Evolutionary conservation across 2,329 filamentous ascomycete species (phyloP), one percentile per base, ranked within the genome.

Genomic region (Coniochaeta sp.): DNA sequence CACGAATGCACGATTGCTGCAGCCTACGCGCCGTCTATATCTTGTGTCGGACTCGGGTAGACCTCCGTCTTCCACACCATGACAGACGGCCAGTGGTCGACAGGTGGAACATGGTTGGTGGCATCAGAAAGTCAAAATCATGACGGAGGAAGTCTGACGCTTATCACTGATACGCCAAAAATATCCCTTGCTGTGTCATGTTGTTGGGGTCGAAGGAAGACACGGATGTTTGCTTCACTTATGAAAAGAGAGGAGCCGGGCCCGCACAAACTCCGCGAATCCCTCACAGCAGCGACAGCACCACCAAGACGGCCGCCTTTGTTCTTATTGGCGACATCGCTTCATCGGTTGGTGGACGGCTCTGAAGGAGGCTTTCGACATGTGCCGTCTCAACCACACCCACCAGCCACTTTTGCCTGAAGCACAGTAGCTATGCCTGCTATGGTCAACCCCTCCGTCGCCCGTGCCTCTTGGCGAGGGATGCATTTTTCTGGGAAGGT

Each of bases 171-270:
- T 26, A 24, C 18, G 38, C 38, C 38, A 26, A 42, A 42, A 42
- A 33, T 33, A 42, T 42, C 38, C 38, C 38, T 42, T 42, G 18
- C 38, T 42, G 20, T 42, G 38, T 42, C 33, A 38, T 38, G 33
- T 38, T 12, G n/a, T n/a, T n/a, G n/a, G n/a, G n/a, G n/a, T n/a
- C n/a, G n/a, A n/a, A 12, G 33, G 20, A 9, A 8, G 13, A 40
- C 8, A 26, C 20, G 6, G 3, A 42, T 22, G 38, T 42, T 26
- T 42, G 38, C 38, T 42, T 24, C 38, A 9, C 18, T 10, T 38
- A 18, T n/a, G n/a, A n/a, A n/a, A n/a, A n/a, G n/a, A n/a, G 3
- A 20, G 33, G 16, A 22, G 18, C 22, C 33, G 33, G 33, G n/a
- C 12, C 33, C 33, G 33, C 16, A 22, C 16, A 38, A 42, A 42